A percentile compares a stretch with the other conserved stretches of the same genome.
phyloP scores from a whole-genome alignment of 2,329 filamentous ascomycete genomes.

The Onygena corvina region DNA sequence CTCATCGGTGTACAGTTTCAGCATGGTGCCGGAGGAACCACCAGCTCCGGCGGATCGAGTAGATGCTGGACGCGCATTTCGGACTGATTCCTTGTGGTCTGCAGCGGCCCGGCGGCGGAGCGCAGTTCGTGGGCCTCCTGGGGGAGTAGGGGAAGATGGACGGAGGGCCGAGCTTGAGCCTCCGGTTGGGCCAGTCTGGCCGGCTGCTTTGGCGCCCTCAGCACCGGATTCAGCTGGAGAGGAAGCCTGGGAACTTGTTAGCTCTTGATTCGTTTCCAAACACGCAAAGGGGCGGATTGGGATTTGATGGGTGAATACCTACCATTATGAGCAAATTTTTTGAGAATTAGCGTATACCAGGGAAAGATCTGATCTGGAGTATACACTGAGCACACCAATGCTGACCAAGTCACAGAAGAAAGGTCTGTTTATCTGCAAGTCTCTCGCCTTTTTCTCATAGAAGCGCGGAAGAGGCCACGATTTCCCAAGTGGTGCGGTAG shows the following conservation, averaged over 20 bases:
- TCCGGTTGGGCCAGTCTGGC: conserved; percentile 39
- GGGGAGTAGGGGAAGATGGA: conserved; percentile 74
- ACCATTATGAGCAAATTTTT: background rate
- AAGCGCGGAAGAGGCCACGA: conserved; percentile 3
- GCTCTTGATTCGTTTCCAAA: background rate
- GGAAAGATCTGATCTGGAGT: no score
- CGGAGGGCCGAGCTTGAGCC: conserved; percentile 63
- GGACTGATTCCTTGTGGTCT: conserved; percentile 93
- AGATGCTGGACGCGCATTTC: conserved; percentile 83
- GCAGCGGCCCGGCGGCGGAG: conserved; percentile 91
- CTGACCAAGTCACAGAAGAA: background rate
- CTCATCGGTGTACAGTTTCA: conserved; percentile 98
- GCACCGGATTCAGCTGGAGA: conserved; percentile 44
- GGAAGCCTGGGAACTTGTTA: conserved; percentile 20
- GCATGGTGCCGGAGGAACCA: conserved; percentile 94
- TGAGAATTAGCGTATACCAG: background rate
- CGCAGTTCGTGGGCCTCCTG: conserved; percentile 86
- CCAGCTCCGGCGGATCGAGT: conserved; percentile 89
- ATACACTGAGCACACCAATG: background rate
- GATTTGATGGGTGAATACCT: background rate
- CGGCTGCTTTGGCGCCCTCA: conserved; percentile 35
- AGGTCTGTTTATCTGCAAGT: background rate
- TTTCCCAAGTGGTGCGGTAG: conserved; percentile 4
- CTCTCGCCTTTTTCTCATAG: background rate
- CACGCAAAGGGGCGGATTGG: background rate